Evolutionary conservation across 331 rosid species (phyloP).

Genomic region (Spiraea crenata): DNA sequence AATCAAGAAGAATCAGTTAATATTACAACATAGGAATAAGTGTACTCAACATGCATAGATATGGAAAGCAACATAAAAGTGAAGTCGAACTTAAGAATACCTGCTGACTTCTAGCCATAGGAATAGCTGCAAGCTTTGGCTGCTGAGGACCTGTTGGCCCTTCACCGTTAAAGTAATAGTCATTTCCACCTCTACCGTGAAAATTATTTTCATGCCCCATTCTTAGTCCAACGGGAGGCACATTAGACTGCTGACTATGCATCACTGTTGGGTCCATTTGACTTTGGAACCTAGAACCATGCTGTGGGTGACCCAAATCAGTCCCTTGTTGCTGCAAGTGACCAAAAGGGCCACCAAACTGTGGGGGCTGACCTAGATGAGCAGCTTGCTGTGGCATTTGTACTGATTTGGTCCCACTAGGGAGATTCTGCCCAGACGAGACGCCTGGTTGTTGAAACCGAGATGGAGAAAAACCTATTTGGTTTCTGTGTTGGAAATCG

Average conservation of each 20-base stretch:
- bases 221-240: slow-evolving; percentile 50
- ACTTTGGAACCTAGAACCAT: slow-evolving; percentile 61
- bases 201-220: slow-evolving; percentile 55
- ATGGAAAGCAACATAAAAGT: background rate
- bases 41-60: background rate
- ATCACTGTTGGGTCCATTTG: slow-evolving; percentile 63
- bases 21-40: background rate
- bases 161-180: slow-evolving; percentile 63
- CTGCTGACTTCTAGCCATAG: slow-evolving; percentile 70
- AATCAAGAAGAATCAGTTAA: background rate
- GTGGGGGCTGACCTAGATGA: slow-evolving; percentile 63
- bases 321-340: slow-evolving; percentile 57
- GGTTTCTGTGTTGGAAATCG: slow-evolving; percentile 65
- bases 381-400: slow-evolving; percentile 53
- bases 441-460: slow-evolving; percentile 60
- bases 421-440: slow-evolving; percentile 52
- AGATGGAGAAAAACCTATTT: slow-evolving; percentile 71
- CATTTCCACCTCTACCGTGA: slow-evolving; percentile 63
- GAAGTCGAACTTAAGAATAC: slow-evolving; percentile 28
- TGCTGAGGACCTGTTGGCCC: slow-evolving; percentile 57
- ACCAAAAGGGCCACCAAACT: slow-evolving; percentile 54
- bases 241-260: slow-evolving; percentile 65
- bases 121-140: slow-evolving; percentile 68
- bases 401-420: slow-evolving; percentile 47
- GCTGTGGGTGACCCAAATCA: slow-evolving; percentile 60